phyloP scores from a whole-genome alignment of 371 early-diverging fungal species.

The Mortierella sp. region DNA sequence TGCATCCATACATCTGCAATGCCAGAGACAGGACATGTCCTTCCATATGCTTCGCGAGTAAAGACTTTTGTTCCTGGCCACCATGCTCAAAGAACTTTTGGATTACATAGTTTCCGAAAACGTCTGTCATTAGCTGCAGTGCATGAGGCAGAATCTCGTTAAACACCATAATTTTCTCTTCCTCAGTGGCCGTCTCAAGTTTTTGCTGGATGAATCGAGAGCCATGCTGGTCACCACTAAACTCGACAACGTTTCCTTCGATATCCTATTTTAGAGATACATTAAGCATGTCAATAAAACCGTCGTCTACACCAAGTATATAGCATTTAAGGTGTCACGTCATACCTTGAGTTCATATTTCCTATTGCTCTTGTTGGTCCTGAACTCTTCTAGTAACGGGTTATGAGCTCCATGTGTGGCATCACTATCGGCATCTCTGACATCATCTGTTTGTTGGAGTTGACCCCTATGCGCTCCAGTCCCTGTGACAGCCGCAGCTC shows the following conservation, averaged over 20 bases:
- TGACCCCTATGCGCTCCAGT: slow-evolving; percentile 13
- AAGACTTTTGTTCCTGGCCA: slow-evolving; percentile 88
- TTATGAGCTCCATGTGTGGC: slow-evolving; percentile 58
- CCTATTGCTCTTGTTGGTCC: slow-evolving; percentile 85
- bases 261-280: slow-evolving; percentile 75
- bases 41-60: slow-evolving; percentile 93
- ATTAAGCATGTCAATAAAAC: neutral
- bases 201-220: slow-evolving; percentile 99
- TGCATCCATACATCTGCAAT: slow-evolving; percentile 99
- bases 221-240: slow-evolving; percentile 99
- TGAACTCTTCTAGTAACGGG: slow-evolving; percentile 91
- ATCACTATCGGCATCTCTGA: slow-evolving; percentile 20
- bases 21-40: slow-evolving; percentile 94
- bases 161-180: slow-evolving; percentile 97
- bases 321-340: neutral
- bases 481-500: neutral
- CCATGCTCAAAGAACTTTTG: slow-evolving; percentile 99
- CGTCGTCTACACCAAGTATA: neutral
- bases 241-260: slow-evolving; percentile 93
- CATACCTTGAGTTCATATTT: slow-evolving; percentile 89
- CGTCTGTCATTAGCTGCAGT: slow-evolving; percentile 97
- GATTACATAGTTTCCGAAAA: slow-evolving; percentile 99
- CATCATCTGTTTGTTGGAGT: slow-evolving; percentile 28
- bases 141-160: slow-evolving; percentile 95
- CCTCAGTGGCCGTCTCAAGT: slow-evolving; percentile 93